These are phyloP conservation scores for Parmelia sp. DNA, from an alignment of 495 filamentous ascomycete species.

Conservation along the genomic window DNA sequence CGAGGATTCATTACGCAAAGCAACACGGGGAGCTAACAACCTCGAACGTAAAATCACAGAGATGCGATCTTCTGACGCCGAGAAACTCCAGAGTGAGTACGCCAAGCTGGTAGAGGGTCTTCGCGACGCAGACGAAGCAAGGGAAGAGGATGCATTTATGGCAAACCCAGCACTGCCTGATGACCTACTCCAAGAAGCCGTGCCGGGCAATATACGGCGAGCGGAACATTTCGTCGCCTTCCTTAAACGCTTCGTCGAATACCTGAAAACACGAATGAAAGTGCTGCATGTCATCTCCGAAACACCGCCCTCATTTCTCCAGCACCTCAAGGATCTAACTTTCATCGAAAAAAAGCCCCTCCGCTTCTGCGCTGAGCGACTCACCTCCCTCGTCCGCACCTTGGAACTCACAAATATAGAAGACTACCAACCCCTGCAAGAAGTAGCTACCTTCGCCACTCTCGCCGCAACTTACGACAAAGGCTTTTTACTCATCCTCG, in stretches of 20 bases:
- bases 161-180: conserved; percentile 84
- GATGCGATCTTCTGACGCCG: conserved; percentile 85
- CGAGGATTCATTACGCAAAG: conserved; percentile 84
- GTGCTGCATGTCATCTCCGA: conserved; percentile 95
- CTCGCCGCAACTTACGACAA: conserved; percentile 96
- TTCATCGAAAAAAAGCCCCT: conserved; percentile 97
- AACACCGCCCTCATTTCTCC: conserved; percentile 87
- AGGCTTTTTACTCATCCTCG: conserved; percentile 90
- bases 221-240: conserved; percentile 97
- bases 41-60: conserved; percentile 84
- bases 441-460: conserved; percentile 98
- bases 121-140: conserved; percentile 75
- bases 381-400: conserved; percentile 91
- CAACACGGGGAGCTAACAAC: conserved; percentile 80
- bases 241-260: conserved; percentile 93
- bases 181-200: conserved; percentile 82
- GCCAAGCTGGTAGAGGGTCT: conserved; percentile 91
- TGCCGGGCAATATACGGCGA: conserved; percentile 92
- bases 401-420: conserved; percentile 96
- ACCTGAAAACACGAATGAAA: conserved; percentile 97
- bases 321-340: conserved; percentile 88
- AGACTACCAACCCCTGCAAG: conserved; percentile 93
- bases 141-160: conserved; percentile 95
- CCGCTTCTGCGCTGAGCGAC: conserved; percentile 88
- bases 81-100: conserved; percentile 93